Base-by-base conservation (phyloP, 768 basidiomycete genomes). In the Pholiota molesta region DNA sequence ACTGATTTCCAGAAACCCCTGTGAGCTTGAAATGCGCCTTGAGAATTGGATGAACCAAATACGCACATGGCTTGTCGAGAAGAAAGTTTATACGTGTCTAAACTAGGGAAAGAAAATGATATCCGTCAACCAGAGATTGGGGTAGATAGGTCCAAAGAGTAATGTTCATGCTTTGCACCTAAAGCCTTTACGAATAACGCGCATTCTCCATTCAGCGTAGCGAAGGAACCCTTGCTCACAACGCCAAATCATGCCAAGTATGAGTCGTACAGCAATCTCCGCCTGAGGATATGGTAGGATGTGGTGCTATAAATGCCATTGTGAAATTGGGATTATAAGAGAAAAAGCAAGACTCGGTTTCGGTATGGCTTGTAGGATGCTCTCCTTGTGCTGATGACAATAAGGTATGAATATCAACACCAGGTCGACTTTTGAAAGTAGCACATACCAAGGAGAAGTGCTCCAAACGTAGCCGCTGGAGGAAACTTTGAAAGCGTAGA, bases 151-250 rank as follows among this genome's bases (percentile, higher is more conserved):
- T 39, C 47, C 47, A 58, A 58, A 33, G 33, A 29, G 57, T 44
- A 31, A 58, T 49, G 45, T 37, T 28, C 57, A 58, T 58, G 17
- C 57, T 33, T 39, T 47, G 51, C 52, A 42, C 57, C 57, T 45
- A 58, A 51, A 51, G 45, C 33, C 47, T 49, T 37, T 58, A 26
- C 31, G 57, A 51, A 19, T 10, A 51, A 39, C 42, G 47, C 47
- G n/a, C 17, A 11, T 35, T 19, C 29, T 58, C 47, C 47, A 42
- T 58, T 29, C 45, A 58, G 47, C n/a, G 49, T 23, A 49, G 47
- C 45, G 45, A 47, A 51, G 45, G 37, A 58, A 49, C 23, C 45
- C 31, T 19, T 37, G 17, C 29, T 58, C 57, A 58, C 44, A 7
- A 42, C 6, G n/a, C 40, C 40, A 13, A 19, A 42, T 1, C 6